Evolutionary conservation across 306 rosid species (phyloP), one percentile per base, ranked within the genome.

Genomic region (Glycine latifolia): DNA sequence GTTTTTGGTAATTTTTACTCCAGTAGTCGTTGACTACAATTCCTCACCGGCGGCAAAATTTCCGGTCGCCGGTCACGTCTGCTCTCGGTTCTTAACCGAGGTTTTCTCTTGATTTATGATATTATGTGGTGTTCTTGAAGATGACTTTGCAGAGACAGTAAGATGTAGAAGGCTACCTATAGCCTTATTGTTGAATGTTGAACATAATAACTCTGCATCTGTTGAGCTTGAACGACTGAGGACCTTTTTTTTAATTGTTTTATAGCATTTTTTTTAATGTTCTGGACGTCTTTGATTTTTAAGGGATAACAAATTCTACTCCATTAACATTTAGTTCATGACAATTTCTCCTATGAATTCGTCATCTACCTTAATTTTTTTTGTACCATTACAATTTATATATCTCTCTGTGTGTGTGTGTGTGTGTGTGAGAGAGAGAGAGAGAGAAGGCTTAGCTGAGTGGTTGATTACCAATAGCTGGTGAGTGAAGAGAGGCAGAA

Each of bases 31-130:
- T 72, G 48, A 52, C 77, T 7, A 54, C 7, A 41, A 53, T 10
- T 17, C 55, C 67, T 60, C 43, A 3, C 73, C 65, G 77, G 14
- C 41, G 77, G 66, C 66, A 13, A 4, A 17, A 3, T 71, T 79
- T 15, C 76, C 71, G 53, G 82, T 44, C 47, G 12, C 69, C 11
- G 83, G 17, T 35, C 11, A 4, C 31, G 41, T 46, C 39, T 10
- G 10, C 41, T 13, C 26, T 35, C 33, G 14, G 15, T 31, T 72
- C 37, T 56, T 41, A 47, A 17, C 1, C 39, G 31, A 17, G 10
- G 14, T 75, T 43, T 74, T 58, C 44, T 56, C 39, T 46, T 49
- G 46, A 13, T 9, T 43, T 43, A 43, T 43, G 47, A 43, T 43
- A 43, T 43, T 43, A 43, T 43, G 8, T 6, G 47, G 47, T 43